Evolutionary conservation across 75 land plant species (phyloP).

Genomic region (Picea glauca): DNA sequence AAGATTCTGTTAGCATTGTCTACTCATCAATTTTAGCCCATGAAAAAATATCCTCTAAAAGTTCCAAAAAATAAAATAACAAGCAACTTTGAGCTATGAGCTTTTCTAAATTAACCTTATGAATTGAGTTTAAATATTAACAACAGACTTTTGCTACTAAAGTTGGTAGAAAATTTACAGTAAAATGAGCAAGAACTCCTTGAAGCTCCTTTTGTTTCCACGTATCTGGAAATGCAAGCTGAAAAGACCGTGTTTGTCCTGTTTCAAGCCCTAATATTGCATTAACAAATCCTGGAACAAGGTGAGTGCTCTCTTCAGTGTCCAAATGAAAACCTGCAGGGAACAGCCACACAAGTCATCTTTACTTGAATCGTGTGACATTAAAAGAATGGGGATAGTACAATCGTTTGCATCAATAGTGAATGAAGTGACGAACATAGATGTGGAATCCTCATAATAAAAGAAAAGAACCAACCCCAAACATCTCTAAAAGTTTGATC

Average conservation of each 20-base stretch:
- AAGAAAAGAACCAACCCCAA: not conserved
- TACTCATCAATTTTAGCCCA: no score
- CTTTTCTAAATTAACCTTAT: not conserved
- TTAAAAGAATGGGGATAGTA: not conserved
- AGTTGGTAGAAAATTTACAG: constrained; percentile 43
- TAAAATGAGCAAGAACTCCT: constrained; percentile 76
- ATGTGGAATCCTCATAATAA: not conserved
- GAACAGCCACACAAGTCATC: constrained; percentile 1
- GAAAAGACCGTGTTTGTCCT: constrained; percentile 80
- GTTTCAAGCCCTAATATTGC: constrained; percentile 65
- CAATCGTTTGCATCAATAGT: not conserved
- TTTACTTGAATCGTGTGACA: not conserved
- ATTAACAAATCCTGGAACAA: constrained; percentile 85
- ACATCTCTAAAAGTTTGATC: not conserved
- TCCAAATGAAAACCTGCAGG: constrained; percentile 81
- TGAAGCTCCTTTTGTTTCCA: constrained; percentile 87
- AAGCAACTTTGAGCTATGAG: not conserved
- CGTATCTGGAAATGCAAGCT: constrained; percentile 70
- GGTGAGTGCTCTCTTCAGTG: constrained; percentile 78
- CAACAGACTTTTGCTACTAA: not conserved
- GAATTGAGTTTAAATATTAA: not conserved
- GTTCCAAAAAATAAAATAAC: not conserved
- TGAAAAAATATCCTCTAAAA: not conserved
- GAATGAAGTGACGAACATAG: not conserved
- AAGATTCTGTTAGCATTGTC: no score